A percentile compares a stretch with the other conserved stretches of the same genome.
These are phyloP conservation scores for Talaromyces sp. DNA, from an alignment of 2,329 filamentous ascomycete genomes.

Conservation along the genomic window DNA sequence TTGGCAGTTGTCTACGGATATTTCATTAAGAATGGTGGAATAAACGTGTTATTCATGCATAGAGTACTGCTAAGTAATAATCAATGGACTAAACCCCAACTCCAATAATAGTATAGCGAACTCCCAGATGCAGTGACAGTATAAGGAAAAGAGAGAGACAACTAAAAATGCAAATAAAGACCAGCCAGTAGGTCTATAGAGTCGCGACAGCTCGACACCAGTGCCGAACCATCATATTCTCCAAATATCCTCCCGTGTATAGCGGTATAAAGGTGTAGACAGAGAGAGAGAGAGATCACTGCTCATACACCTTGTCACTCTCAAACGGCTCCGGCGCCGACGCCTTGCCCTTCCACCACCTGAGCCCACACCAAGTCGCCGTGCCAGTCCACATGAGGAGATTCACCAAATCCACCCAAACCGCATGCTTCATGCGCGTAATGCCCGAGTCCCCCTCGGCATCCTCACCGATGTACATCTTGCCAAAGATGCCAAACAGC, in stretches of 20 bases:
- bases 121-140: neutral
- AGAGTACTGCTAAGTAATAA: neutral
- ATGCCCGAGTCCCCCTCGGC: conserved; percentile 60
- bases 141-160: neutral
- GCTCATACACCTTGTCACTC: neutral
- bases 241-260: neutral
- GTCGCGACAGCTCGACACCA: neutral
- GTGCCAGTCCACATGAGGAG: conserved; percentile 72
- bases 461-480: conserved; percentile 69
- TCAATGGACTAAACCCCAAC: neutral
- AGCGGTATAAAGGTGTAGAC: neutral
- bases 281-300: neutral
- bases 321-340: neutral
- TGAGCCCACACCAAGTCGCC: conserved; percentile 36
- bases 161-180: neutral
- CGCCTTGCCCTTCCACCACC: conserved; percentile 18
- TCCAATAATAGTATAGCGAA: neutral
- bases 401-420: conserved; percentile 75
- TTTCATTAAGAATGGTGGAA: neutral
- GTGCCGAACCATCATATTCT: neutral
- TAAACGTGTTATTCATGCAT: neutral
- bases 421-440: conserved; percentile 76
- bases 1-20: neutral
- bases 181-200: neutral
- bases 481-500: conserved; percentile 79